phyloP scores from a whole-genome alignment of 257 asterid genomes.

The Ophiorrhiza pumila region DNA sequence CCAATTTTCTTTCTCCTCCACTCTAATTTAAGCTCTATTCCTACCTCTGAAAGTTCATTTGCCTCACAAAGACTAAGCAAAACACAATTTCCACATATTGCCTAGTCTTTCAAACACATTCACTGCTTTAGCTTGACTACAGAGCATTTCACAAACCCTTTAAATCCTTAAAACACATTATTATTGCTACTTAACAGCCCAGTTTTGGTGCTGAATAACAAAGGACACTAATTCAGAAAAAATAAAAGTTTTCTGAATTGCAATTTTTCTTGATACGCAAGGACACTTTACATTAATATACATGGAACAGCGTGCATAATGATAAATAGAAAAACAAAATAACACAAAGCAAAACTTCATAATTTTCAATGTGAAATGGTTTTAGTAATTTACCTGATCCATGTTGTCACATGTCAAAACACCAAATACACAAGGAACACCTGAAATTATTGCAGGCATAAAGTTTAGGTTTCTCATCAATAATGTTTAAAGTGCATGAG shows the following conservation, averaged over 20 bases:
- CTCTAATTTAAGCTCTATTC: background rate
- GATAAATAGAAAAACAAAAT: background rate
- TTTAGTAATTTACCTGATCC: slow-evolving; percentile 66
- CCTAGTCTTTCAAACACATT: background rate
- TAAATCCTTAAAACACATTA: background rate
- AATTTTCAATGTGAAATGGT: background rate
- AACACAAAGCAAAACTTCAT: background rate
- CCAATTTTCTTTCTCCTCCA: background rate
- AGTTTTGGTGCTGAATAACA: background rate
- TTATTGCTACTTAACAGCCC: background rate
- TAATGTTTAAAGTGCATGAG: too few relatives aligned
- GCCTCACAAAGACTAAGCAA: background rate
- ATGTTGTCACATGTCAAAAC: slow-evolving; percentile 80
- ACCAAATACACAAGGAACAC: slow-evolving; percentile 96
- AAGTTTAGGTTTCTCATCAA: slow-evolving; percentile 3
- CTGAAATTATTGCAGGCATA: slow-evolving; percentile 33
- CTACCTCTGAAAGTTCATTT: background rate
- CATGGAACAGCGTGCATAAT: background rate
- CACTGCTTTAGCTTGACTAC: background rate
- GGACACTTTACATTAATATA: too few relatives aligned
- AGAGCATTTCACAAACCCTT: background rate
- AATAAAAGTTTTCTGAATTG: background rate
- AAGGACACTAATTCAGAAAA: background rate
- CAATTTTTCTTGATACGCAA: background rate
- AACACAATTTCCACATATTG: background rate